Percentiles rank a stretch among this genome's conserved stretches.
Evolutionary conservation across 805 yeast genomes (phyloP).

Genomic region (Sugiyamaella mastotermitis): DNA sequence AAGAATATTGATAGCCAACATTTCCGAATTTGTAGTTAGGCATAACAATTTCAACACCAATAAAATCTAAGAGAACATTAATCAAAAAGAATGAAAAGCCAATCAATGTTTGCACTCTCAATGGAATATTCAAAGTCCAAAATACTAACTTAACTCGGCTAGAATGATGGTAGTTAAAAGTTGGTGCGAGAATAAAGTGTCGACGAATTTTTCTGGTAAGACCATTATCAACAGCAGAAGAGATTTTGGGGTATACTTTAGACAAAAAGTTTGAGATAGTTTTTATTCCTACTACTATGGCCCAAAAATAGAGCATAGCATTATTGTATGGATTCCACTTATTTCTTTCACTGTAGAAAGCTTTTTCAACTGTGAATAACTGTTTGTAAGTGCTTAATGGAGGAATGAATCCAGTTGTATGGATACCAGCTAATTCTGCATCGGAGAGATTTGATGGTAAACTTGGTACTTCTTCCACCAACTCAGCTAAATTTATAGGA

Average conservation of each 20-base stretch:
- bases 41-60: slow-evolving; percentile 11
- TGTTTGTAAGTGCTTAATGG: too few species aligned
- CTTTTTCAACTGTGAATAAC: too few species aligned
- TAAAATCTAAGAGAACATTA: slow-evolving; percentile 23
- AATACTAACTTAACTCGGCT: not conserved
- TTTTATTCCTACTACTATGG: slow-evolving; percentile 7
- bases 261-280: slow-evolving; percentile 6
- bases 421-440: not conserved
- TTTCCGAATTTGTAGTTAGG: slow-evolving; percentile 7
- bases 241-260: slow-evolving; percentile 13
- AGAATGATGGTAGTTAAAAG: slow-evolving; percentile 2
- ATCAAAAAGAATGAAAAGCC: slow-evolving; percentile 28
- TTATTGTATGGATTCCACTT: too few species aligned
- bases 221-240: slow-evolving; percentile 9
- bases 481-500: not conserved
- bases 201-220: slow-evolving; percentile 3
- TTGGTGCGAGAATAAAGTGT: slow-evolving; percentile 3
- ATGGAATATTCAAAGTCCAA: slow-evolving; percentile 27
- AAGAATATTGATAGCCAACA: slow-evolving; percentile 13
- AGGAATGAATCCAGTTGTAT: slow-evolving; percentile 6
- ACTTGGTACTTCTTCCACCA: slow-evolving; percentile 1
- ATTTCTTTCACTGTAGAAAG: too few species aligned
- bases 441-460: not conserved
- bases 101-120: slow-evolving; percentile 32
- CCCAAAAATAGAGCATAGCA: slow-evolving; percentile 12